Evolutionary conservation across 805 yeast species (phyloP), one percentile per base, ranked within the genome.

Genomic region (Candida quercuum): DNA sequence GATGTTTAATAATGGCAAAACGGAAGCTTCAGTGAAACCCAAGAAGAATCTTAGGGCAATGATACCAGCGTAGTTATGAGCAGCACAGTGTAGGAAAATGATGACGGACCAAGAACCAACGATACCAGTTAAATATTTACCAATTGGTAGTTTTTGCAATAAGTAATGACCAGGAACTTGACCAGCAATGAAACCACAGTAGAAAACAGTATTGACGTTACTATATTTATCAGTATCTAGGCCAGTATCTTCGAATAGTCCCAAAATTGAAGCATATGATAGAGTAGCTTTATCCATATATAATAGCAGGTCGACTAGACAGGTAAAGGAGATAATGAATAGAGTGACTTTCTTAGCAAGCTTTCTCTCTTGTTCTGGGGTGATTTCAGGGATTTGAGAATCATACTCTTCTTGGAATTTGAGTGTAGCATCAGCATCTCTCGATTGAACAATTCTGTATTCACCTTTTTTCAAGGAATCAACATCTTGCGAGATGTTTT

Each of bases 211-310:
- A 42, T 72, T 71, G 14, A 71, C 59, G 38, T 71, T 69, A 45
- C 70, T 69, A 50, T 71, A 74, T 35, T 60, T 61, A 35, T 62
- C 47, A 45, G 68, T 69, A 20, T 59, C 56, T 20, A 76, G 48
- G 3, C 67, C 65, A 2, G 74, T 71, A 39, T 69, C 75, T 7
- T 59, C 65, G 54, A 63, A 71, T 20, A 75, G 53, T 1, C 69
- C 78, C 36, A 73, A 60, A 34, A 73, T 61, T 1, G 76, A 60
- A 13, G 72, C 64, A 46, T 71, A 75, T 0, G 74, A 64, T 31
- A 73, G 46, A 3, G 76, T 67, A 3, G 73, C 74, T 45, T 75
- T 75, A 51, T 74, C 80, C 52, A 72, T 64, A 47, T 67, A 73
- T 37, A 72, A 53, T n/a, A 68, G 45, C 39, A 66, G 46, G 51